Evolutionary conservation across 129 eudicot genomes (phyloP), one percentile per base, ranked within the genome.

Genomic region (Oenanthe sinensis): DNA sequence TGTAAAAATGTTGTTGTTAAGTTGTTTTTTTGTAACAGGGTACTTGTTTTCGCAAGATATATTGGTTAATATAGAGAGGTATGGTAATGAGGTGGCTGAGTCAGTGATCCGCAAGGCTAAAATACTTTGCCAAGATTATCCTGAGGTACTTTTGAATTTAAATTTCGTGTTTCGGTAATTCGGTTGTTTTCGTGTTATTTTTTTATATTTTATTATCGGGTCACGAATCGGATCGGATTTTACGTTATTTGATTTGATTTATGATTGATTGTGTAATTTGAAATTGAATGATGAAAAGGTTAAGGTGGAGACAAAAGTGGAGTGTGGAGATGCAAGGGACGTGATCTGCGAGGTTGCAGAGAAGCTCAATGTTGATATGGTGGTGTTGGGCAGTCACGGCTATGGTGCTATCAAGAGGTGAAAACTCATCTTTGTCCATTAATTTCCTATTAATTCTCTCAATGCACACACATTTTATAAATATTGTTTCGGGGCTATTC

Each of bases 321-420:
- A 86, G 65, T 6, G 40, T 22, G 98, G 98, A 15, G 96, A 93
- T 85, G 81, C 98, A 47, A 82, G 96, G 85, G 98, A 93, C 42
- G 89, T 89, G 88, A 91, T 91, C 26, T 91, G 98, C 72, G 73
- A 85, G 50, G 87, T 47, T 86, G 93, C 90, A 0, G 92, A 93
- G 84, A 89, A 71, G 44, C 71, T 93, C 87, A 81, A 75, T n/a
- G 93, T 90, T 81, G 93, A 93, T 49, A 65, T 93, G 88, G 84
- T 88, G 69, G 96, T 93, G 6, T 47, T 93, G 88, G 98, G 98
- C 75, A 87, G 91, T 82, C 98, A 89, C 75, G 98, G 98, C n/a
- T 93, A 93, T 26, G 97, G 98, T 70, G 48, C 79, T 81, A 82
- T 88, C 75, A 87, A 92, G 83, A 91, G 98, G 98, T 89, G 13